phyloP scores from a whole-genome alignment of 1,284 basidiomycete species.

The Naganishia cerealis region DNA sequence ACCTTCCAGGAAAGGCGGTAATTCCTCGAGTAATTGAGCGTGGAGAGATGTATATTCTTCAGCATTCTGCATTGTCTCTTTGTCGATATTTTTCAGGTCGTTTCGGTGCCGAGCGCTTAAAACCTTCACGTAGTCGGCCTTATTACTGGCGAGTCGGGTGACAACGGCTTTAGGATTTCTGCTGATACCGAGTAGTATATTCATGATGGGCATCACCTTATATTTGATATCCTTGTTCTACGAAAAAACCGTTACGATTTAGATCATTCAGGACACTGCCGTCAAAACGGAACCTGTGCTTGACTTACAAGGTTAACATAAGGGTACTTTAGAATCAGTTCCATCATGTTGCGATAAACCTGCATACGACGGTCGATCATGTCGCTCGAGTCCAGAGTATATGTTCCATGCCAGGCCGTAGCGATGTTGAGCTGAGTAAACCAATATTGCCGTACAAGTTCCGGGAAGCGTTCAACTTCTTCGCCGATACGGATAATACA shows the following conservation, averaged over 20 bases:
- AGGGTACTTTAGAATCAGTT: constrained; percentile 41
- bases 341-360: constrained; percentile 45
- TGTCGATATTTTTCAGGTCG: constrained; percentile 43
- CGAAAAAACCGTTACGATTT: background rate
- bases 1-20: constrained; percentile 51
- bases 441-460: constrained; percentile 44
- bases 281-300: constrained; percentile 35
- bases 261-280: background rate
- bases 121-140: constrained; percentile 49
- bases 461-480: constrained; percentile 47
- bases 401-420: constrained; percentile 43
- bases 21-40: constrained; percentile 53
- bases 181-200: constrained; percentile 45
- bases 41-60: constrained; percentile 53
- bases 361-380: constrained; percentile 45
- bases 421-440: constrained; percentile 42
- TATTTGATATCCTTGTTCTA: constrained; percentile 46
- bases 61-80: constrained; percentile 43
- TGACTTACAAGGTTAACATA: constrained; percentile 49
- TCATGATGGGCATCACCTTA: constrained; percentile 48
- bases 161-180: constrained; percentile 51
- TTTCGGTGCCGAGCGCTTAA: constrained; percentile 34
- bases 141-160: constrained; percentile 44
- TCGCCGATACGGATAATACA: constrained; percentile 47
- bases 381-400: constrained; percentile 48